A percentile compares a stretch with the other conserved stretches of the same genome.
Conservation (phyloP, 305 asterid species). For the Fraxinus latifolia region DNA sequence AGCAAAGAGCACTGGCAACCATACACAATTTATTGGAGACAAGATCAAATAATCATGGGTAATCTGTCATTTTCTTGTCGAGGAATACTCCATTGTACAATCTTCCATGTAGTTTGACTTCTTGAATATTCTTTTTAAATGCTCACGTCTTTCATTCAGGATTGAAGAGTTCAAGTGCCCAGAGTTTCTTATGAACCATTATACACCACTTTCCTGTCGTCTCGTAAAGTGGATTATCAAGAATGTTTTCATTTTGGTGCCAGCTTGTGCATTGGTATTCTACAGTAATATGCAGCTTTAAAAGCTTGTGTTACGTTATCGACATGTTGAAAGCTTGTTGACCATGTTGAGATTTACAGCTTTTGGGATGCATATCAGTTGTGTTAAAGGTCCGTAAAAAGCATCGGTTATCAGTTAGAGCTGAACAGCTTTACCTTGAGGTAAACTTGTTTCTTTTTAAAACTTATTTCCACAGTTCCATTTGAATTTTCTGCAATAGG, state of each 20-base stretch:
- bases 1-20: conserved; percentile 52
- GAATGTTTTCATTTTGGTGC: conserved; percentile 56
- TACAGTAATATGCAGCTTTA: conserved; percentile 38
- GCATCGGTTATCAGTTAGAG: conserved; percentile 59
- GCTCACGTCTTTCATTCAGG: conserved; percentile 36
- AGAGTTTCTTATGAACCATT: conserved; percentile 53
- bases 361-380: conserved; percentile 57
- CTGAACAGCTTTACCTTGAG: conserved; percentile 74
- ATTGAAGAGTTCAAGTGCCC: conserved; percentile 81
- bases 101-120: neutral
- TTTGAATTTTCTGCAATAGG: neutral
- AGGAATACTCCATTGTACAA: conserved; percentile 9
- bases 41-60: conserved; percentile 53
- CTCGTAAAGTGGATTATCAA: conserved; percentile 56
- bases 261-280: conserved; percentile 74
- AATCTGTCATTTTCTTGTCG: conserved; percentile 18
- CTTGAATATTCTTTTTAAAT: conserved; percentile 26
- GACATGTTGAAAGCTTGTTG: conserved; percentile 46
- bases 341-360: conserved; percentile 62
- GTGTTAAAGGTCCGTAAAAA: conserved; percentile 42
- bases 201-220: conserved; percentile 63
- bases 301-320: conserved; percentile 33
- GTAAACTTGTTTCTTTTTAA: conserved; percentile 32
- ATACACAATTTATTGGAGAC: conserved; percentile 51
- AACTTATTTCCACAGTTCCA: neutral